phyloP scores from a whole-genome alignment of 2,329 filamentous ascomycete species.

The Aspergillus sp. region DNA sequence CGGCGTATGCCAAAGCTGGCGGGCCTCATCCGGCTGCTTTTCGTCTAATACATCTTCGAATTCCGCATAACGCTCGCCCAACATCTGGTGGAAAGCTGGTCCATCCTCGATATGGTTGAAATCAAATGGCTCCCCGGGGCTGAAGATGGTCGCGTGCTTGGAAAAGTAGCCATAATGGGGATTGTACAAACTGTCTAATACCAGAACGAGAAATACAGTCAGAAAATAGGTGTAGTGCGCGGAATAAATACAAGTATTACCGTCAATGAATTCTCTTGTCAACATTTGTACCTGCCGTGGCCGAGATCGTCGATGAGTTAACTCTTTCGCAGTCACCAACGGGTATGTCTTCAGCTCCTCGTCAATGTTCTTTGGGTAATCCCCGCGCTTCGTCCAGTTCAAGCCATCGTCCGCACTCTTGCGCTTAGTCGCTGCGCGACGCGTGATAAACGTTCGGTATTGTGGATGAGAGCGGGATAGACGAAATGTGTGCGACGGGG shows the following conservation, averaged over 20 bases:
- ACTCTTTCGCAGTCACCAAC: slow-evolving; percentile 76
- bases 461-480: slow-evolving; percentile 29
- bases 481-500: slow-evolving; percentile 24
- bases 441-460: slow-evolving; percentile 37
- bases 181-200: slow-evolving; percentile 85
- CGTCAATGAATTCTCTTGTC: slow-evolving; percentile 95
- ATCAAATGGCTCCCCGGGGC: slow-evolving; percentile 84
- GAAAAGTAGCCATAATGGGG: slow-evolving; percentile 94
- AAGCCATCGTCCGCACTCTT: slow-evolving; percentile 56
- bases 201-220: neutral
- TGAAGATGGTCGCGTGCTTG: slow-evolving; percentile 95
- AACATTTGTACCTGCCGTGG: slow-evolving; percentile 94
- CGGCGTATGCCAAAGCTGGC: slow-evolving; percentile 97
- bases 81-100: slow-evolving; percentile 73
- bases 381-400: slow-evolving; percentile 81
- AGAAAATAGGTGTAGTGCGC: neutral
- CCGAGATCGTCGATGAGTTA: slow-evolving; percentile 71
- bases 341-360: slow-evolving; percentile 82
- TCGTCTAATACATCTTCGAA: slow-evolving; percentile 88
- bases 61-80: slow-evolving; percentile 78
- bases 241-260: slow-evolving; percentile 44
- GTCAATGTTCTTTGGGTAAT: slow-evolving; percentile 73
- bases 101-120: slow-evolving; percentile 82
- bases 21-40: slow-evolving; percentile 67
- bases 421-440: slow-evolving; percentile 36